A percentile compares a stretch with the other conserved stretches of the same genome.
Evolutionary conservation across 2,329 filamentous ascomycete genomes (phyloP).

Genomic region (Cytospora mali): DNA sequence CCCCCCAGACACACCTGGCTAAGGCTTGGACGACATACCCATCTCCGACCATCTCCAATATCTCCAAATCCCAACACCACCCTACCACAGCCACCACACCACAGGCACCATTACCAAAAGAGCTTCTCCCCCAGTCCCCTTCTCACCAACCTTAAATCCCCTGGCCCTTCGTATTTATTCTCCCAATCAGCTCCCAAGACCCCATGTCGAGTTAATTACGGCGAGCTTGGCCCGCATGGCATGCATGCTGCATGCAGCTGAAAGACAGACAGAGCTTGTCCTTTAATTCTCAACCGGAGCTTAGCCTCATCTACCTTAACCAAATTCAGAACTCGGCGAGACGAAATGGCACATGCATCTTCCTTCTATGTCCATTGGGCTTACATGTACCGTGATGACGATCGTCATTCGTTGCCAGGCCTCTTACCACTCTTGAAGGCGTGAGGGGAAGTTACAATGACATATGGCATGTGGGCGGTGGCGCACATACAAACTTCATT

Average conservation of each 20-base stretch:
- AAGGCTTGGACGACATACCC: too few relatives aligned
- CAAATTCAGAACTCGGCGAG: slow-evolving; percentile 7
- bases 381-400: not conserved
- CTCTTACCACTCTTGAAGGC: not conserved
- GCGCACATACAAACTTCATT: too few relatives aligned
- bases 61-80: not conserved
- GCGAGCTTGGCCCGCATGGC: not conserved
- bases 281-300: not conserved
- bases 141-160: not conserved
- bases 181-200: not conserved
- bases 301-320: not conserved
- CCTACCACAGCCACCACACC: too few relatives aligned
- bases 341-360: not conserved
- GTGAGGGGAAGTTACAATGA: not conserved
- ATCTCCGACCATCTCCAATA: too few relatives aligned
- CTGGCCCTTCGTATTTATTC: too few relatives aligned
- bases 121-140: too few relatives aligned
- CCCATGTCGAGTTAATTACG: slow-evolving; percentile 14
- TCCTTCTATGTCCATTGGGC: not conserved
- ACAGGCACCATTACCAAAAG: too few relatives aligned
- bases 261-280: not conserved
- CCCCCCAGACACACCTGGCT: too few relatives aligned
- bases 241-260: not conserved
- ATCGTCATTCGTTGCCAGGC: not conserved
- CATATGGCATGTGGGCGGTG: not conserved